Conservation (phyloP, 2,329 filamentous ascomycete genomes). For the Onygenales sp. region DNA sequence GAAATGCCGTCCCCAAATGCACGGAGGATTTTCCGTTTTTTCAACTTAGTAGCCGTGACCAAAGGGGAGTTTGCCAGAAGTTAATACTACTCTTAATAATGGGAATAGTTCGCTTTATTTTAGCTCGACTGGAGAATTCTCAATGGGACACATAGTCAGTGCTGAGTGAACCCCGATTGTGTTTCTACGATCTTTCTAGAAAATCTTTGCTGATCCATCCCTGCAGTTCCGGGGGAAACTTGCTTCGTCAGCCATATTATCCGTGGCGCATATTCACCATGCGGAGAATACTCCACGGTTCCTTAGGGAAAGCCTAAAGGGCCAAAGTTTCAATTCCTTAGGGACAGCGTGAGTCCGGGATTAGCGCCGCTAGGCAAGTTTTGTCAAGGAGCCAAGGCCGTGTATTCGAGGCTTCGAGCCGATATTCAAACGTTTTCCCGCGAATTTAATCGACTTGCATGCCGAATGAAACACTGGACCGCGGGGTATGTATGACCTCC, state of each 20-base stretch:
- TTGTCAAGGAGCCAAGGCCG: not conserved
- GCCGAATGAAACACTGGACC: not conserved
- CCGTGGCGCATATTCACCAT: not conserved
- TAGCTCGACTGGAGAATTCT: too few relatives aligned
- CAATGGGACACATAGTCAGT: too few relatives aligned
- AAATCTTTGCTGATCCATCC: not conserved
- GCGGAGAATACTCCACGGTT: not conserved
- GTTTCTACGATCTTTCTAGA: too few relatives aligned
- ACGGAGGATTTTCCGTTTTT: too few relatives aligned
- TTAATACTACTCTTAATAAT: too few relatives aligned
- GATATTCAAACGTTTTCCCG: not conserved
- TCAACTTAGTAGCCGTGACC: too few relatives aligned
- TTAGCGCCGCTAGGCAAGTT: not conserved
- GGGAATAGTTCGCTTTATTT: too few relatives aligned
- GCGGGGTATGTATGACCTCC: not conserved
- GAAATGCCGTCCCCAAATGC: too few relatives aligned
- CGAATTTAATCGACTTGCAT: not conserved
- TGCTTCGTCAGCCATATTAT: not conserved
- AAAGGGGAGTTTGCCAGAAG: too few relatives aligned
- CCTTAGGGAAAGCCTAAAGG: not conserved
- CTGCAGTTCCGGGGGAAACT: not conserved
- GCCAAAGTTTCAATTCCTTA: not conserved
- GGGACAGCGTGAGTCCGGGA: not conserved
- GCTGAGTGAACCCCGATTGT: too few relatives aligned
- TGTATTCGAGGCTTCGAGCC: not conserved